Base-by-base conservation (phyloP, 1,139 yeast genomes). In the Yamadazyma atmosphaerica region DNA sequence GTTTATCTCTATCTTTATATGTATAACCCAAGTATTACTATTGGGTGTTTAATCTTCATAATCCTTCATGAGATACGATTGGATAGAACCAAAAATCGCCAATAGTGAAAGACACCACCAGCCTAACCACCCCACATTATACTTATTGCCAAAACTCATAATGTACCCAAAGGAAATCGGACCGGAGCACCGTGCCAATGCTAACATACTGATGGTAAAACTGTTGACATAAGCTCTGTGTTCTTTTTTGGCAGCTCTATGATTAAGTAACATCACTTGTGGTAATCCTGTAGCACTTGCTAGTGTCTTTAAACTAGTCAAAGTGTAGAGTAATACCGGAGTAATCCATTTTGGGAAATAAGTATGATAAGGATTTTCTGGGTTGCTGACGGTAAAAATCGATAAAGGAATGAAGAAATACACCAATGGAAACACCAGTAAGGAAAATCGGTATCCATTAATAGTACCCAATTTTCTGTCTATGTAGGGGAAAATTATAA, bases 141-240 rank as follows among this genome's bases (percentile, higher is more conserved):
- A 45, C 10, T 52, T 54, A 43, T 75, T 72, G 13, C 74, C 70
- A 43, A 62, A 60, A 6, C 81, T 65, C 72, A 80, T 78, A 30
- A 80, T 47, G 38, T 60, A 62, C 6, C 86, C 86, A 78, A 82
- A 79, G 2, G 67, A 23, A 12, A 79, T 57, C 0, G 87, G 87
- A 2, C 83, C 85, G 1, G 74, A 29, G 40, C 75, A 80, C 42
- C 86, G 56, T 0, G 84, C 81, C 28, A 74, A 57, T 1, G 85
- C 73, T 15, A 74, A 63, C 40, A 76, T 66, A 40, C 77, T 70
- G 52, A 75, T 59, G 1, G 77, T 64, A 12, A 70, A 59, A 19
- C 79, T 75, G 50, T 77, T 77, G 27, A 76, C 65, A 43, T 72
- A 67, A 1, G 79, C 78, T 36, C 81, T 55, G 50, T 74, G 72